Percentiles rank a stretch among this genome's conserved stretches.
Conservation (phyloP, 148 eudicot species). For the Hydrangea macrophylla region DNA sequence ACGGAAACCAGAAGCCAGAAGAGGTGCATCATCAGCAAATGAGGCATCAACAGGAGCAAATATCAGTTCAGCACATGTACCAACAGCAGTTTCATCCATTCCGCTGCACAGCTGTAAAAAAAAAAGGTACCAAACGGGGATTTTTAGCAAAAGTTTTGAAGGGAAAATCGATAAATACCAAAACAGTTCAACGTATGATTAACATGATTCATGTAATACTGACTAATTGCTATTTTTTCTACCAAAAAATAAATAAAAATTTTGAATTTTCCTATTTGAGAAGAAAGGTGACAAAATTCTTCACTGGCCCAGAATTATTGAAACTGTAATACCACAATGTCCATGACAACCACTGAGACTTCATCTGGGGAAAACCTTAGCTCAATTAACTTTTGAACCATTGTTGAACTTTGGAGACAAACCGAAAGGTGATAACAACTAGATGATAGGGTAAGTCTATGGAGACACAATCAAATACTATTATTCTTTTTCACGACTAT, state of each 20-base stretch:
- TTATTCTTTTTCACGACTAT: not conserved
- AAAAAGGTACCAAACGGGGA: slow-evolving; percentile 1
- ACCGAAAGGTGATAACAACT: no score
- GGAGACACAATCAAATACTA: no score
- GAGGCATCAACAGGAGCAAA: slow-evolving; percentile 99
- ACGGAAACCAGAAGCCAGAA: slow-evolving; percentile 93
- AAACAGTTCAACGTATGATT: not conserved
- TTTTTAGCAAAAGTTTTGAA: not conserved
- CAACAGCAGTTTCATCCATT: slow-evolving; percentile 95
- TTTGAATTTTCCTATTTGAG: not conserved
- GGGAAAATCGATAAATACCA: not conserved
- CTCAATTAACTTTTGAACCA: not conserved
- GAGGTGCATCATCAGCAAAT: slow-evolving; percentile 94
- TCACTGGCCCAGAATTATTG: not conserved
- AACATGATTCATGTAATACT: no score
- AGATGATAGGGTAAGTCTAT: no score
- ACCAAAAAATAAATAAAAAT: not conserved
- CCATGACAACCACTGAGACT: not conserved
- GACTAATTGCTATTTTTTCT: not conserved
- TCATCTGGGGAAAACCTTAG: not conserved
- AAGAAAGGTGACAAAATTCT: no score
- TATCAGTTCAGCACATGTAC: slow-evolving; percentile 89
- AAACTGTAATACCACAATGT: not conserved
- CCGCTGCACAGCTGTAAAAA: slow-evolving; percentile 77
- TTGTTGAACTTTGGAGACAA: no score